Evolutionary conservation across 2,329 filamentous ascomycete genomes (phyloP), one percentile per base, ranked within the genome.

Genomic region (Xylaria sp.): DNA sequence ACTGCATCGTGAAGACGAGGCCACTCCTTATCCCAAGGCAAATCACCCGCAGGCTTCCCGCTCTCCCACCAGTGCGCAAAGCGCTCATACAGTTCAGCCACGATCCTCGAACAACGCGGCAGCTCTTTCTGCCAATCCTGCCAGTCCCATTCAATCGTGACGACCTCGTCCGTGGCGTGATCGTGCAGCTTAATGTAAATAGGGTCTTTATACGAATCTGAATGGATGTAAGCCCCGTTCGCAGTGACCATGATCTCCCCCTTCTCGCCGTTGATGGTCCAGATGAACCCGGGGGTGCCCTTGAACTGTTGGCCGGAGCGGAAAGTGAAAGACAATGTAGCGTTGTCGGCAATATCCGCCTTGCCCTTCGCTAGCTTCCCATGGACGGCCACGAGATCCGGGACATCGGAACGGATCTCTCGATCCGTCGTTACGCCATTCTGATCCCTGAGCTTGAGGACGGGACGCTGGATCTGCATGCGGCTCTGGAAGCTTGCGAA

Each of bases 41-140:
- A 54, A 10, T 68, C 64, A 1, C 70, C 71, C 15, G 46, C 62
- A 0, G 69, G 62, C 31, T 41, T 66, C 3, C 71, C 71, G 3
- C 57, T 67, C 63, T 74, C 71, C 73, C 73, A 73, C 72, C 74
- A 76, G 43, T 62, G 52, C 49, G 85, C 85, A 78, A 84, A 88
- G 0, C 80, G 82, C 72, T 91, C 88, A 77, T 90, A 91, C 0
- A 89, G 72, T 23, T 81, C 82, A 0, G 83, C 88, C 33, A 90
- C 84, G 71, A 83, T 86, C 62, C 85, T 81, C 0, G 81, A 82
- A 2, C 79, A 72, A 0, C 82, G 43, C 0, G 85, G 82, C 20
- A 88, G 68, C 12, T 83, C 80, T 12, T 82, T 79, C 73, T 85
- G 84, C 78, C 83, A 85, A 2, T 82, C 82, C 15, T 80, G 77